Evolutionary conservation across 2,329 filamentous ascomycete species (phyloP).

Genomic region (Fonsecaea erecta): DNA sequence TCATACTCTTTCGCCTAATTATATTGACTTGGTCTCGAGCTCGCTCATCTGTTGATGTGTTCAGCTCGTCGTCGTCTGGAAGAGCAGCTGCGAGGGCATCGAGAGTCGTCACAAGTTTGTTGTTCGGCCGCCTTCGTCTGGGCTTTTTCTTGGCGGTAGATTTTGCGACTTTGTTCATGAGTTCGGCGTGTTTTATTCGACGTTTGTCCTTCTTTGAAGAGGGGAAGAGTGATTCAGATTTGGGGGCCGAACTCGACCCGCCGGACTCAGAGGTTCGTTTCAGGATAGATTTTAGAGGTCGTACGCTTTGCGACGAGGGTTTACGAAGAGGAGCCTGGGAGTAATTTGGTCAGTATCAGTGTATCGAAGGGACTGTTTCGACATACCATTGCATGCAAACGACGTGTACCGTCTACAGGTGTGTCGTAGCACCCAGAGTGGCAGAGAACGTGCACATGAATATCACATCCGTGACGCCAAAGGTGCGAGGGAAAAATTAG

Average conservation of each 20-base stretch:
- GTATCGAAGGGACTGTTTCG: background rate
- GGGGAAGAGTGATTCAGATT: conserved; percentile 55
- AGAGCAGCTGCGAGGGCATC: conserved; percentile 79
- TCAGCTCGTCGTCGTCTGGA: conserved; percentile 62
- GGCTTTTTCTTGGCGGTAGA: conserved; percentile 55
- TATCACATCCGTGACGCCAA: background rate
- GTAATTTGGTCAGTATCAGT: background rate
- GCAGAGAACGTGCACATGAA: background rate
- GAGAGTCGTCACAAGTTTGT: conserved; percentile 78
- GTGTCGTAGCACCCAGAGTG: background rate
- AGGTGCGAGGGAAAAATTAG: background rate
- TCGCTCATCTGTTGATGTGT: conserved; percentile 40
- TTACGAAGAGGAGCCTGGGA: conserved; percentile 20
- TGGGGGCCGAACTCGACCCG: background rate
- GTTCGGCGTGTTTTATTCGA: conserved; percentile 76
- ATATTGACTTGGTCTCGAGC: conserved; percentile 62
- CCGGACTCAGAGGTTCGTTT: conserved; percentile 19
- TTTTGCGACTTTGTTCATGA: conserved; percentile 77
- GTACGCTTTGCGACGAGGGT: conserved; percentile 6
- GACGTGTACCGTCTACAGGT: background rate
- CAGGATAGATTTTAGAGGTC: conserved; percentile 31
- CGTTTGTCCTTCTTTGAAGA: conserved; percentile 83
- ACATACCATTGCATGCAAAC: background rate
- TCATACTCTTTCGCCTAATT: conserved; percentile 75
- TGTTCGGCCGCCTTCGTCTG: conserved; percentile 68